These are phyloP conservation scores for Dictyostelium gargantuum DNA, from an alignment of 208 protist species.

Conservation along the genomic window DNA sequence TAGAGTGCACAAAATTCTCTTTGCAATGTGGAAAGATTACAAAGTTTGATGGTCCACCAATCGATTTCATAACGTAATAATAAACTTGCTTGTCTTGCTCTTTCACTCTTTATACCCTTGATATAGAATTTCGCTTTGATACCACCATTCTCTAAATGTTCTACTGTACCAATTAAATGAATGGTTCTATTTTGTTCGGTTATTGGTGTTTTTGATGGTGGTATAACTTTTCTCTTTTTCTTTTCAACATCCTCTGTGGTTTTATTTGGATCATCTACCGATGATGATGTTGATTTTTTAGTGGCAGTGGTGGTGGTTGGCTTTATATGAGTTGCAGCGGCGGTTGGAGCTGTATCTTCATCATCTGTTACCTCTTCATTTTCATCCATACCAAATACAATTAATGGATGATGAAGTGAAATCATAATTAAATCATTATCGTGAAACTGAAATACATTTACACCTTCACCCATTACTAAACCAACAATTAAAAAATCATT, in stretches of 20 bases:
- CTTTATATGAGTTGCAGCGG: not conserved
- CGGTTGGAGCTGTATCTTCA: not conserved
- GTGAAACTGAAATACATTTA: constrained; percentile 15
- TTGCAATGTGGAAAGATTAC: constrained; percentile 52
- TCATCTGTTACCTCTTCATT: constrained; percentile 27
- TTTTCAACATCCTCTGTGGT: not conserved
- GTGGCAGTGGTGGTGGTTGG: not conserved
- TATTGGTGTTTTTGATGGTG: constrained; percentile 11
- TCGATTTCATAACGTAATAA: constrained; percentile 35
- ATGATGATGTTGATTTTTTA: too few species aligned
- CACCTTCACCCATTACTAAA: not conserved
- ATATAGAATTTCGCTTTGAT: constrained; percentile 49
- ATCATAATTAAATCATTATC: constrained; percentile 64
- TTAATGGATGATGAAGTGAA: constrained; percentile 31
- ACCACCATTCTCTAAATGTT: constrained; percentile 42
- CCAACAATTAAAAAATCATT: constrained; percentile 43
- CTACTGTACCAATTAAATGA: constrained; percentile 54
- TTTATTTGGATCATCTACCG: constrained; percentile 38
- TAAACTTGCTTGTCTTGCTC: not conserved
- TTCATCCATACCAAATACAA: constrained; percentile 28
- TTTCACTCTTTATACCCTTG: not conserved
- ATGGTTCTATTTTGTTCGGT: constrained; percentile 10
- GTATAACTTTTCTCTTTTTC: constrained; percentile 54
- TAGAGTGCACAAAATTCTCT: constrained; percentile 35
- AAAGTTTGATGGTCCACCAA: constrained; percentile 57